Conservation (phyloP, 2,329 filamentous ascomycete species). For the Westerdykella ornata region DNA sequence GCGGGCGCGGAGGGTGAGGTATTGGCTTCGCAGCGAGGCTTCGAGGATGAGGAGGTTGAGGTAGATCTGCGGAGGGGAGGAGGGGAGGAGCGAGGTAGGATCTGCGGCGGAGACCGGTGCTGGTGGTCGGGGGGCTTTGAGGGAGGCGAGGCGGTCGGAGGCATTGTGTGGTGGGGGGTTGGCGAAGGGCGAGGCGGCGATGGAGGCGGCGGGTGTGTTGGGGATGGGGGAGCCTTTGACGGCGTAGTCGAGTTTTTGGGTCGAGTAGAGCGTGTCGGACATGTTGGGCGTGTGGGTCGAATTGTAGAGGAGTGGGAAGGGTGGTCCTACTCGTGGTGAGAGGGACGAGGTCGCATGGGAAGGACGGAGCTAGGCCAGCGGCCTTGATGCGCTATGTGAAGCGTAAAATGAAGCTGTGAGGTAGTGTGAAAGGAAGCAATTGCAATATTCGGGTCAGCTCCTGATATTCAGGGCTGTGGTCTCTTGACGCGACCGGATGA, state of each 20-base stretch:
- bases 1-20: constrained; percentile 80
- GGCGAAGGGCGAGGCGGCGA: constrained; percentile 33
- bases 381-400: too few relatives aligned
- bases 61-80: constrained; percentile 91
- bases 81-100: constrained; percentile 75
- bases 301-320: not conserved
- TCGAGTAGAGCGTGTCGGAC: constrained; percentile 6
- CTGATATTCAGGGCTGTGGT: too few relatives aligned
- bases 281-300: constrained; percentile 9
- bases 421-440: too few relatives aligned
- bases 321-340: not conserved
- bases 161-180: constrained; percentile 22
- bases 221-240: constrained; percentile 81
- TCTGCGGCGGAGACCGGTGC: constrained; percentile 48
- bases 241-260: constrained; percentile 64
- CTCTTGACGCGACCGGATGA: too few relatives aligned
- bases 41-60: constrained; percentile 96
- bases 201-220: constrained; percentile 44
- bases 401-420: too few relatives aligned
- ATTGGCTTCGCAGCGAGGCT: constrained; percentile 85
- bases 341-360: not conserved
- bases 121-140: constrained; percentile 35
- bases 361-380: constrained; percentile 5
- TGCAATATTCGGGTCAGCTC: too few relatives aligned
- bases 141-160: constrained; percentile 37